Evolutionary conservation across 192 early-diverging fungal genomes (phyloP).

Genomic region (Coemansia sp.): DNA sequence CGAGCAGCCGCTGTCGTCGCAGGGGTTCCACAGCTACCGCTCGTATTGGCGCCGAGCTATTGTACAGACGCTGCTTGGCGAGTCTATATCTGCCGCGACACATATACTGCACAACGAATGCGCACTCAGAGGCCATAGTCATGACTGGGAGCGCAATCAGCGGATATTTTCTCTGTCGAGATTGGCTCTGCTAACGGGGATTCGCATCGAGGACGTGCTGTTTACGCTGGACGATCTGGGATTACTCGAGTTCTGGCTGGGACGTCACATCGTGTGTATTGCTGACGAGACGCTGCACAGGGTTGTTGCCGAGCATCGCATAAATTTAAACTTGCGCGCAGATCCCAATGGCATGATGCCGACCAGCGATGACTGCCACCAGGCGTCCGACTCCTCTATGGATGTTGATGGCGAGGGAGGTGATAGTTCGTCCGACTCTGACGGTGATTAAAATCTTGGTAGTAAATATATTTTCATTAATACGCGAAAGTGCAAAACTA

Average conservation of each 20-base stretch:
- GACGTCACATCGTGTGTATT: constrained; percentile 48
- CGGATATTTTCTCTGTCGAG: constrained; percentile 49
- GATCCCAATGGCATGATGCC: constrained; percentile 34
- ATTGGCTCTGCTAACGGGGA: constrained; percentile 64
- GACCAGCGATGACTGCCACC: constrained; percentile 5
- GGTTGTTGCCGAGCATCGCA: constrained; percentile 35
- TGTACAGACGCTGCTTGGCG: constrained; percentile 55
- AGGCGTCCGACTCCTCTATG: constrained; percentile 1
- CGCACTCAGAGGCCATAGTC: constrained; percentile 2
- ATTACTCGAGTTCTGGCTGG: constrained; percentile 62
- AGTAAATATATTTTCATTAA: too few relatives aligned
- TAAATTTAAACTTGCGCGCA: constrained; percentile 38
- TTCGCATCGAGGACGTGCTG: constrained; percentile 72
- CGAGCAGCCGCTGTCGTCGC: constrained; percentile 85
- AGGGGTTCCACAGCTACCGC: constrained; percentile 78
- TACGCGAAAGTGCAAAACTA: background rate
- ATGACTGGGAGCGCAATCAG: constrained; percentile 24
- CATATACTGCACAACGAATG: constrained; percentile 9
- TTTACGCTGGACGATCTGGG: constrained; percentile 64
- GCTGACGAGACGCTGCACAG: constrained; percentile 37
- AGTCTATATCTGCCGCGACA: constrained; percentile 28
- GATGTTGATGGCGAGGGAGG: background rate
- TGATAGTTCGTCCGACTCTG: background rate
- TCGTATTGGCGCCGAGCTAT: constrained; percentile 84
- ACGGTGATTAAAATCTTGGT: background rate